Percentiles rank a stretch among this genome's conserved stretches.
Conservation (phyloP, 768 basidiomycete species). For the Rhodotorula taiwanensis region DNA sequence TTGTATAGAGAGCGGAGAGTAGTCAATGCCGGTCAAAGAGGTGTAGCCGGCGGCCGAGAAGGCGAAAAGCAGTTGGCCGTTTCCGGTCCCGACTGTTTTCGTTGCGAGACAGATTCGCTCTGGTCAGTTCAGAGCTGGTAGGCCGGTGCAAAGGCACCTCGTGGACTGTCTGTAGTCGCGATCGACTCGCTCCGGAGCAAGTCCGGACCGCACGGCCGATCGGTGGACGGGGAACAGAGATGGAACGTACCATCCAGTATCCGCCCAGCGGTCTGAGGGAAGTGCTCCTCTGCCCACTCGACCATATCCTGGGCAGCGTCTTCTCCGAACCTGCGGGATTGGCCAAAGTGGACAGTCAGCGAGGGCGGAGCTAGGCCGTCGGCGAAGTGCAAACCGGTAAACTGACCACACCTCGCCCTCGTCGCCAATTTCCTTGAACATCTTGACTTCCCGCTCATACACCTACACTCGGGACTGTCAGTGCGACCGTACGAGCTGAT, state of each 20-base stretch:
- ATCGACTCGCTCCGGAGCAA: too few relatives aligned
- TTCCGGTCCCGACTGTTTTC: slow-evolving; percentile 38
- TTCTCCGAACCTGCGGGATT: slow-evolving; percentile 46
- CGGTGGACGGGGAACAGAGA: background rate
- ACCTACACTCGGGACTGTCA: background rate
- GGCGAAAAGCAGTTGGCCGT: slow-evolving; percentile 41
- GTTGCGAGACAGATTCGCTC: too few relatives aligned
- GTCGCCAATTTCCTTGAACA: slow-evolving; percentile 48
- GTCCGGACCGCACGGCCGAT: too few relatives aligned
- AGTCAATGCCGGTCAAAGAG: slow-evolving; percentile 47
- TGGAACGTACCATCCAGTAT: slow-evolving; percentile 45
- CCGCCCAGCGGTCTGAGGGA: slow-evolving; percentile 39
- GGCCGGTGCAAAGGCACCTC: background rate
- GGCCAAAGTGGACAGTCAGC: background rate
- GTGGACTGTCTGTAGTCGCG: too few relatives aligned
- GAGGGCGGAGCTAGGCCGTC: background rate
- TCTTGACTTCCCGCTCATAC: slow-evolving; percentile 44
- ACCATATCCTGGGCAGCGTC: slow-evolving; percentile 47
- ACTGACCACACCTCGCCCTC: slow-evolving; percentile 51
- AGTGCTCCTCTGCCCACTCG: slow-evolving; percentile 45
- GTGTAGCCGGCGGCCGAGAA: slow-evolving; percentile 37
- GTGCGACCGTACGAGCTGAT: background rate
- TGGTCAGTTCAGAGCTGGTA: background rate
- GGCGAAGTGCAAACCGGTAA: too few relatives aligned
- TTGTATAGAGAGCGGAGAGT: slow-evolving; percentile 44